phyloP scores from a whole-genome alignment of 805 yeast species.

The Candida endomychidarum region DNA sequence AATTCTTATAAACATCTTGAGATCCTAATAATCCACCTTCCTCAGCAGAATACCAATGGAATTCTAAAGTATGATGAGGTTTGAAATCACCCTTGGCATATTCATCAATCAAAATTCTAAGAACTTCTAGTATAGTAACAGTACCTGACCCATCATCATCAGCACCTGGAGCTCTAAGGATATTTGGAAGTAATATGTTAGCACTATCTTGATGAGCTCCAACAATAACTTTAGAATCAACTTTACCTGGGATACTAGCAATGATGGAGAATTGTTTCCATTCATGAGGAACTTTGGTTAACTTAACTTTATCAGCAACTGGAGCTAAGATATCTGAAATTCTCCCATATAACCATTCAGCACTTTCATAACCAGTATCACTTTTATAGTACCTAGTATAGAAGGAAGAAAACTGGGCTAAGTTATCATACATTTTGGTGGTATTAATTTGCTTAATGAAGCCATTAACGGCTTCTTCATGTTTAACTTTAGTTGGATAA shows the following conservation, averaged over 20 bases:
- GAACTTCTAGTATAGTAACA: constrained; percentile 71
- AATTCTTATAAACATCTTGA: constrained; percentile 65
- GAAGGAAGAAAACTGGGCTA: constrained; percentile 67
- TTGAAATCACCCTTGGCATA: constrained; percentile 34
- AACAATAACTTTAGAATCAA: constrained; percentile 59
- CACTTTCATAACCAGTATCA: constrained; percentile 65
- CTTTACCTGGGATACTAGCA: constrained; percentile 57
- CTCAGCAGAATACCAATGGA: constrained; percentile 94
- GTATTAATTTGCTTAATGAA: constrained; percentile 47
- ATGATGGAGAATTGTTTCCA: constrained; percentile 83
- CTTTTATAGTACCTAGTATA: constrained; percentile 76
- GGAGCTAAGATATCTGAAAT: constrained; percentile 41
- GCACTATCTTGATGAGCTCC: constrained; percentile 91
- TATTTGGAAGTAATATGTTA: constrained; percentile 67
- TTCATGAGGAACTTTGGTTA: constrained; percentile 56
- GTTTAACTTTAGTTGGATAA: constrained; percentile 51
- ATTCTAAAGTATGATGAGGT: constrained; percentile 77
- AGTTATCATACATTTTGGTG: constrained; percentile 48
- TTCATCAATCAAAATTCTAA: constrained; percentile 55
- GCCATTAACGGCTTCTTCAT: constrained; percentile 37
- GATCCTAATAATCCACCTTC: constrained; percentile 92
- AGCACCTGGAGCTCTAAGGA: constrained; percentile 85
- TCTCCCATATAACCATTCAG: constrained; percentile 63
- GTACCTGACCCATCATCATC: constrained; percentile 95
- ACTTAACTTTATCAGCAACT: constrained; percentile 26